A percentile compares a stretch with the other conserved stretches of the same genome.
Evolutionary conservation across 2,329 filamentous ascomycete genomes (phyloP).

Genomic region (Pseudogymnoascus sp.): DNA sequence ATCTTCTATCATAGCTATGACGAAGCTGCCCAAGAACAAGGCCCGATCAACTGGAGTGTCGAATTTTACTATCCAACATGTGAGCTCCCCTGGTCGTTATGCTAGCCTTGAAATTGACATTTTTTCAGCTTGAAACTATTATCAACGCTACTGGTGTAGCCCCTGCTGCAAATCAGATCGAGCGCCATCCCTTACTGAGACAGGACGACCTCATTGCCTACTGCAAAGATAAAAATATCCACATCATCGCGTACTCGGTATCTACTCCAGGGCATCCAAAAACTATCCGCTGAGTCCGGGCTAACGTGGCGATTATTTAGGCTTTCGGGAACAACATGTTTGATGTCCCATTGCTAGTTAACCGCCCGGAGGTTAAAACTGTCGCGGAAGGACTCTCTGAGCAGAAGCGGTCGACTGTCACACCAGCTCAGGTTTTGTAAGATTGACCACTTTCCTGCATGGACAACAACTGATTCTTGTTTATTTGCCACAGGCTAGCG

Average conservation of each 20-base stretch:
- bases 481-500: slow-evolving; percentile 46
- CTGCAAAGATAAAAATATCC: slow-evolving; percentile 55
- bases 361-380: slow-evolving; percentile 48
- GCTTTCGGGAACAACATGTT: slow-evolving; percentile 39
- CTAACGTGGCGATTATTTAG: slow-evolving; percentile 15
- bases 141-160: slow-evolving; percentile 50
- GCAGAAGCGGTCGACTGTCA: slow-evolving; percentile 39
- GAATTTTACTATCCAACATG: slow-evolving; percentile 59
- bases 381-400: slow-evolving; percentile 42
- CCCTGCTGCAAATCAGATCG: slow-evolving; percentile 61
- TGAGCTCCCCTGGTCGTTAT: slow-evolving; percentile 10
- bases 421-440: slow-evolving; percentile 36
- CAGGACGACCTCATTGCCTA: slow-evolving; percentile 53
- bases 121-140: slow-evolving; percentile 41
- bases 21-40: slow-evolving; percentile 53
- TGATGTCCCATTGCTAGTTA: slow-evolving; percentile 46
- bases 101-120: background rate
- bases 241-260: slow-evolving; percentile 61
- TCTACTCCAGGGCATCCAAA: slow-evolving; percentile 48
- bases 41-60: slow-evolving; percentile 64
- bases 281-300: slow-evolving; percentile 30
- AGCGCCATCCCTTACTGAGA: slow-evolving; percentile 60
- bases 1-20: slow-evolving; percentile 32
- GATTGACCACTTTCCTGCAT: background rate
- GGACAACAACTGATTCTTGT: slow-evolving; percentile 30